Evolutionary conservation across 306 rosid genomes (phyloP).

Genomic region (Prunus armeniaca): DNA sequence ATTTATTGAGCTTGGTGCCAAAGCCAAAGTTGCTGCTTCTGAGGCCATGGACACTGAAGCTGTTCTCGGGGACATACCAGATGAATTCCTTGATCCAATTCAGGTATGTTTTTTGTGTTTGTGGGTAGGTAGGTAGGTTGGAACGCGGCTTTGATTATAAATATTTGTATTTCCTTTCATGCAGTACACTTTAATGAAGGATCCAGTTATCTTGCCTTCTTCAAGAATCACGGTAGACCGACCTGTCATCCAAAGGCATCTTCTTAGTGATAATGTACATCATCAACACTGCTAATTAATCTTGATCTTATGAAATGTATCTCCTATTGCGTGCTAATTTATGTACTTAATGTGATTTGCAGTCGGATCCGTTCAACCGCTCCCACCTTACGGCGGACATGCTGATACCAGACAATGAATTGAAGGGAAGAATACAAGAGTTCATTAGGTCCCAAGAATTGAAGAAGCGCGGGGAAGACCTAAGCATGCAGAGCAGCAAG

Average conservation of each 20-base stretch:
- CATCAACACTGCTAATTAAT: slow-evolving; percentile 5
- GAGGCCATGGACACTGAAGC: slow-evolving; percentile 97
- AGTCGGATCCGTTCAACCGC: slow-evolving; percentile 97
- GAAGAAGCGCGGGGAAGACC: slow-evolving; percentile 61
- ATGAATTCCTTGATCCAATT: slow-evolving; percentile 98
- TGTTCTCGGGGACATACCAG: slow-evolving; percentile 95
- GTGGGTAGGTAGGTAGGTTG: background rate
- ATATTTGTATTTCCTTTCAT: background rate
- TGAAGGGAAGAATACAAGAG: slow-evolving; percentile 74
- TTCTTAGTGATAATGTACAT: slow-evolving; percentile 81
- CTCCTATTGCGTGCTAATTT: slow-evolving; percentile 12
- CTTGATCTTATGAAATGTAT: background rate
- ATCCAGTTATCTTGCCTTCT: slow-evolving; percentile 97
- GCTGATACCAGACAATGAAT: slow-evolving; percentile 73
- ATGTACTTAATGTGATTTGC: slow-evolving; percentile 28
- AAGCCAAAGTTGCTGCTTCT: slow-evolving; percentile 89
- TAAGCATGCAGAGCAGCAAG: slow-evolving; percentile 52
- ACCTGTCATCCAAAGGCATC: slow-evolving; percentile 95
- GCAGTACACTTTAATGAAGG: slow-evolving; percentile 98
- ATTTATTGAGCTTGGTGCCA: slow-evolving; percentile 76
- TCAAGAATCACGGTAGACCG: slow-evolving; percentile 89
- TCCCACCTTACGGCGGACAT: slow-evolving; percentile 85
- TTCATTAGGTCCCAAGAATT: slow-evolving; percentile 66
- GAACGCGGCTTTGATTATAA: background rate
- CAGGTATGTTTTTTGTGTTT: slow-evolving; percentile 51